Evolutionary conservation across 1,284 basidiomycete genomes (phyloP).

Genomic region (Pascua guehoae): DNA sequence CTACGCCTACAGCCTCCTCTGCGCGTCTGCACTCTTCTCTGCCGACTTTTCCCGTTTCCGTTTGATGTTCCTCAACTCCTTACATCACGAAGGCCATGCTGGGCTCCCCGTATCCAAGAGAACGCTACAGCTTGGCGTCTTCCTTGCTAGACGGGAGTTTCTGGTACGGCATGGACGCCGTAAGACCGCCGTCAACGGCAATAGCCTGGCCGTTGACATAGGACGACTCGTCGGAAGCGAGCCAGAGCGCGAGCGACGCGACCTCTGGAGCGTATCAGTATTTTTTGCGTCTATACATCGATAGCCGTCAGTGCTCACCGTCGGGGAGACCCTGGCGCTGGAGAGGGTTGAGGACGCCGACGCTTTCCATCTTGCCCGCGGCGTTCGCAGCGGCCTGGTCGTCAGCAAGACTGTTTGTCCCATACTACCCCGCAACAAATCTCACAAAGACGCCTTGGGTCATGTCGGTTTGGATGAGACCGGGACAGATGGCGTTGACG

Average conservation of each 20-base stretch:
- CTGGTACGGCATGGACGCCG: slow-evolving; percentile 65
- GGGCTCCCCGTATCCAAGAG: no score
- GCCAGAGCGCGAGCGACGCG: slow-evolving; percentile 60
- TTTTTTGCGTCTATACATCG: slow-evolving; percentile 60
- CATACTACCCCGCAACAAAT: slow-evolving; percentile 53
- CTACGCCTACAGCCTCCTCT: no score
- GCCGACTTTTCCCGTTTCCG: no score
- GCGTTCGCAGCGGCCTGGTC: slow-evolving; percentile 49
- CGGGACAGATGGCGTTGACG: slow-evolving; percentile 89
- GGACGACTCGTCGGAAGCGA: slow-evolving; percentile 85
- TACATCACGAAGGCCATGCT: no score
- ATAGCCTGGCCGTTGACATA: slow-evolving; percentile 89
- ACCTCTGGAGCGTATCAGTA: slow-evolving; percentile 57
- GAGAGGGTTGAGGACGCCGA: slow-evolving; percentile 69
- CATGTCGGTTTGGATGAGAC: slow-evolving; percentile 81
- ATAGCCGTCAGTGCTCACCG: slow-evolving; percentile 17
- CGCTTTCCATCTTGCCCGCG: slow-evolving; percentile 56
- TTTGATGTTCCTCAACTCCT: no score
- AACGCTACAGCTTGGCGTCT: slow-evolving; percentile 50
- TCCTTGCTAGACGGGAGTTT: slow-evolving; percentile 24
- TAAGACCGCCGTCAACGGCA: slow-evolving; percentile 80
- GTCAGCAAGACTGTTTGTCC: no score
- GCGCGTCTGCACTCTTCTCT: no score
- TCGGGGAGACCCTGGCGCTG: slow-evolving; percentile 65
- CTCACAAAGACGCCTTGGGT: slow-evolving; percentile 65